Percentiles rank a stretch among this genome's conserved stretches.
Conservation (phyloP, 2,329 filamentous ascomycete species). For the Dothidotthia symphoricarpi region DNA sequence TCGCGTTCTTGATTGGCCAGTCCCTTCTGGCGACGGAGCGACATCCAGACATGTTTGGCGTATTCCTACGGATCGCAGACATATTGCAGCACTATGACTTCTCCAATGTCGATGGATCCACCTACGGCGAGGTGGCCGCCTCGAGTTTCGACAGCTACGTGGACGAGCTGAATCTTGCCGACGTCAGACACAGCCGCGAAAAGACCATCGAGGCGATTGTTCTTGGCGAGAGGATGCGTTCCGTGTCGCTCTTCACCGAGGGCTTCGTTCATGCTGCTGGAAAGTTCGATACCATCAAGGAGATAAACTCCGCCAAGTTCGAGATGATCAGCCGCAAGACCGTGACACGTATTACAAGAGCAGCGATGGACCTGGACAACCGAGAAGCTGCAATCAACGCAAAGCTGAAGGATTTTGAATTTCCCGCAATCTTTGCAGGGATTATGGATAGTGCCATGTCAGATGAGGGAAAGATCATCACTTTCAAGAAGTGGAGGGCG, state of each 20-base stretch:
- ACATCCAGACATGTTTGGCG: slow-evolving; percentile 56
- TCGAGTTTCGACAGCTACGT: slow-evolving; percentile 72
- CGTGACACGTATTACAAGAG: slow-evolving; percentile 75
- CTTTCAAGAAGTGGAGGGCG: slow-evolving; percentile 79
- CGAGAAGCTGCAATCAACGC: slow-evolving; percentile 68
- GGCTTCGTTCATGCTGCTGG: slow-evolving; percentile 89
- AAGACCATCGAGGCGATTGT: slow-evolving; percentile 87
- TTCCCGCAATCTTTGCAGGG: slow-evolving; percentile 84
- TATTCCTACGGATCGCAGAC: slow-evolving; percentile 61
- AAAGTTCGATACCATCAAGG: slow-evolving; percentile 72
- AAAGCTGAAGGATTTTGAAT: slow-evolving; percentile 84
- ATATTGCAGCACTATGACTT: slow-evolving; percentile 60
- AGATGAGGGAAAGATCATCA: slow-evolving; percentile 71
- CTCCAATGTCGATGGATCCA: slow-evolving; percentile 61
- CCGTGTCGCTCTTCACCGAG: slow-evolving; percentile 78
- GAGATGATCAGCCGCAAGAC: slow-evolving; percentile 68
- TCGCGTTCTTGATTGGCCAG: slow-evolving; percentile 63
- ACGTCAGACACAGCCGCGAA: slow-evolving; percentile 77
- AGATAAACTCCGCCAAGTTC: slow-evolving; percentile 68
- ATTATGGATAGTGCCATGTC: slow-evolving; percentile 80
- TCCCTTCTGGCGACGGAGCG: slow-evolving; percentile 59
- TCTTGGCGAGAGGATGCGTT: slow-evolving; percentile 85
- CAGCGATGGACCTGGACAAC: slow-evolving; percentile 74
- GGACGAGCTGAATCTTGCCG: slow-evolving; percentile 71
- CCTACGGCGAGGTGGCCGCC: slow-evolving; percentile 61